Evolutionary conservation across 2,329 filamentous ascomycete species (phyloP).

Genomic region (Colletotrichum melonis): DNA sequence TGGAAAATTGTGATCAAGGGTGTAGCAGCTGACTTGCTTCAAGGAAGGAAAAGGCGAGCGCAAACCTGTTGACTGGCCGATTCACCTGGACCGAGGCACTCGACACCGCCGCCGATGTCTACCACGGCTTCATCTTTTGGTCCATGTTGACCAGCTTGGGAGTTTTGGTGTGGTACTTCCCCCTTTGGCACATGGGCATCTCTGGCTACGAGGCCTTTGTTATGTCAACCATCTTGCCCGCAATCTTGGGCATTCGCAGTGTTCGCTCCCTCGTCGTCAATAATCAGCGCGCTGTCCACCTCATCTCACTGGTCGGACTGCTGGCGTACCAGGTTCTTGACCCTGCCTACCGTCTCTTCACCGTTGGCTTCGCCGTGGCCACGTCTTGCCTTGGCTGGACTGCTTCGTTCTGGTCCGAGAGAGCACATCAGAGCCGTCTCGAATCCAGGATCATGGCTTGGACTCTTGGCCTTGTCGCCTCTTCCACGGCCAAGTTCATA

Average conservation of each 20-base stretch:
- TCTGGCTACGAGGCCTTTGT: constrained; percentile 94
- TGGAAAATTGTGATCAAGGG: background rate
- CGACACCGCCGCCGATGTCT: constrained; percentile 88
- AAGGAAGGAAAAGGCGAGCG: constrained; percentile 81
- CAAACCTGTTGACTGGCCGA: constrained; percentile 74
- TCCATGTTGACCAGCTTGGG: constrained; percentile 91
- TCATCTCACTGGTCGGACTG: constrained; percentile 83
- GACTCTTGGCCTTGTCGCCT: constrained; percentile 83
- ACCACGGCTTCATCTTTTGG: constrained; percentile 97
- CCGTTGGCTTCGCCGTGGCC: constrained; percentile 82
- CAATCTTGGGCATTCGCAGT: constrained; percentile 78
- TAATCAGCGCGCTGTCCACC: constrained; percentile 77
- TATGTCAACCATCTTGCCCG: constrained; percentile 84
- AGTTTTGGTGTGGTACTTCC: constrained; percentile 96
- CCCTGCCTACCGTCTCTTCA: constrained; percentile 81
- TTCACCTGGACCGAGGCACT: constrained; percentile 82
- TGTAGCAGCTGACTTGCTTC: background rate
- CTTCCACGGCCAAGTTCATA: constrained; percentile 90
- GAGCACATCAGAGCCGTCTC: constrained; percentile 77
- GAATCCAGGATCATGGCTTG: constrained; percentile 87
- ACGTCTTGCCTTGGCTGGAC: constrained; percentile 88
- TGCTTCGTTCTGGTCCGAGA: constrained; percentile 83
- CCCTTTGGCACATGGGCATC: constrained; percentile 98
- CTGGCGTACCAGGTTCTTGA: constrained; percentile 80
- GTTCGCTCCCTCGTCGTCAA: constrained; percentile 75